These are phyloP conservation scores for Irpex sp. DNA, from an alignment of 1,284 basidiomycete genomes.

Conservation along the genomic window DNA sequence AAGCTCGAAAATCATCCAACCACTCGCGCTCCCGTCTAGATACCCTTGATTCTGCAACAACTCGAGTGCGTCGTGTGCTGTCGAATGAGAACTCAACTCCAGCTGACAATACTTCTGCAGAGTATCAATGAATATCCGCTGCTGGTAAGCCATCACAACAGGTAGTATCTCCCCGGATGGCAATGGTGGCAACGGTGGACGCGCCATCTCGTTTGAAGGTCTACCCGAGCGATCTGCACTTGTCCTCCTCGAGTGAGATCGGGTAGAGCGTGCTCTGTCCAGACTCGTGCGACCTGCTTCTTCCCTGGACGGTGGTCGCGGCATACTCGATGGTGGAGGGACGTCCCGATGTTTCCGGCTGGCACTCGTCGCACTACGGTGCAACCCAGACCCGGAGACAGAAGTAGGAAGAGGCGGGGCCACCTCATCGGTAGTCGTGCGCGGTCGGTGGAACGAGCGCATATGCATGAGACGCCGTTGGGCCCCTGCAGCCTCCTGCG, in stretches of 20 bases:
- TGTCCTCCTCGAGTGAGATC: constrained; percentile 19
- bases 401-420: constrained; percentile 16
- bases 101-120: constrained; percentile 72
- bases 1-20: constrained; percentile 79
- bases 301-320: constrained; percentile 3
- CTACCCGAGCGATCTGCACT: constrained; percentile 20
- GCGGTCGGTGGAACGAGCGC: constrained; percentile 56
- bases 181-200: constrained; percentile 19
- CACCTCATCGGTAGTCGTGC: constrained; percentile 12
- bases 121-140: constrained; percentile 70
- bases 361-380: constrained; percentile 14
- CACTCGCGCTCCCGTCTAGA: constrained; percentile 50
- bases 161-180: constrained; percentile 2
- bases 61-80: constrained; percentile 62
- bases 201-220: constrained; percentile 9
- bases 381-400: constrained; percentile 9
- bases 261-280: constrained; percentile 21
- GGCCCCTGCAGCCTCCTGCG: constrained; percentile 24
- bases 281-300: constrained; percentile 10
- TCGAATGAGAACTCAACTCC: constrained; percentile 57
- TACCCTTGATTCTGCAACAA: constrained; percentile 60
- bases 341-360: constrained; percentile 13
- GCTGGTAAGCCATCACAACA: constrained; percentile 39
- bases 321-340: constrained; percentile 11
- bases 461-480: constrained; percentile 39